Percentiles rank a stretch among this genome's conserved stretches.
These are phyloP conservation scores for Beverwykella pulmonaria DNA, from an alignment of 495 filamentous ascomycete species.

Conservation along the genomic window DNA sequence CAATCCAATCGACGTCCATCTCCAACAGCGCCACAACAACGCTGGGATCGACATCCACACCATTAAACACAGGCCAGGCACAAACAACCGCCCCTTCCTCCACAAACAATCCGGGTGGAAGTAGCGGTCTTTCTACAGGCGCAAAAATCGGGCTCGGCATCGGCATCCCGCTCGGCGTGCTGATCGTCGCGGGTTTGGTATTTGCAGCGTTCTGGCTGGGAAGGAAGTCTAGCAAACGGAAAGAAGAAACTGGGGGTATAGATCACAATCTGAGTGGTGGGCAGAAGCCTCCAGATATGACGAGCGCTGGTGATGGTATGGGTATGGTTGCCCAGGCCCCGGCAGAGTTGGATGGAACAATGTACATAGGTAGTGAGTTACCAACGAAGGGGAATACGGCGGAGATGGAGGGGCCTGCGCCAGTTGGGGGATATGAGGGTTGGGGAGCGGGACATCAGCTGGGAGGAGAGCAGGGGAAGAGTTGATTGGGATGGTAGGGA, in stretches of 20 bases:
- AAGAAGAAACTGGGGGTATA: too few relatives aligned
- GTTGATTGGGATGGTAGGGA: too few relatives aligned
- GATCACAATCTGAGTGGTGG: too few relatives aligned
- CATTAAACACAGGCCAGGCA: neutral
- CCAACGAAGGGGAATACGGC: conserved; percentile 10
- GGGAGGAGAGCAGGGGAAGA: too few relatives aligned
- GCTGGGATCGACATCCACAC: neutral
- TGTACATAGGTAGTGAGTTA: conserved; percentile 2
- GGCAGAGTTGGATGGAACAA: neutral
- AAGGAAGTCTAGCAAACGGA: too few relatives aligned
- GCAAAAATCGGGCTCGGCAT: conserved; percentile 18
- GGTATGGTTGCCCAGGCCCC: too few relatives aligned
- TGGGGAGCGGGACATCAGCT: too few relatives aligned
- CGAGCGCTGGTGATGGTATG: too few relatives aligned
- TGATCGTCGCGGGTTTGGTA: conserved; percentile 4
- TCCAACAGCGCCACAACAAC: neutral
- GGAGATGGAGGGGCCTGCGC: conserved; percentile 4
- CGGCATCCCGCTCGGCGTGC: conserved; percentile 6
- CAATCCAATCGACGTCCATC: too few relatives aligned
- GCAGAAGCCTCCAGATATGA: too few relatives aligned
- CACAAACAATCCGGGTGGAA: neutral
- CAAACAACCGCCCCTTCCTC: neutral
- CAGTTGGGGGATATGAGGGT: neutral
- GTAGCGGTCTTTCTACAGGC: conserved; percentile 9
- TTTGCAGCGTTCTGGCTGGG: neutral